A percentile compares a stretch with the other conserved stretches of the same genome.
These are phyloP conservation scores for Mentha longifolia DNA, from an alignment of 257 asterid genomes.

Conservation along the genomic window DNA sequence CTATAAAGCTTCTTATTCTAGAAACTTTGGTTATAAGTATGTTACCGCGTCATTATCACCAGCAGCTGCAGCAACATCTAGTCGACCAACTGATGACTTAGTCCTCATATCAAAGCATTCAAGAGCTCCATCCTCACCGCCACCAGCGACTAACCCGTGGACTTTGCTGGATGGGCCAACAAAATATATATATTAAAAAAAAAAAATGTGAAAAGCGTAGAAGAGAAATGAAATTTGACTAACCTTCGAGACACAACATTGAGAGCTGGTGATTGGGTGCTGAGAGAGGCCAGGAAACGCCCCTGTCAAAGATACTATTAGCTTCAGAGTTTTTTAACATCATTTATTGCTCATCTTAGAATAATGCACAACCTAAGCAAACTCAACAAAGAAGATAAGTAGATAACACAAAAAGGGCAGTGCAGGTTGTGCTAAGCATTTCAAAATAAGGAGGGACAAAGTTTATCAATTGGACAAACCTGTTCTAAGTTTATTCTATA, in stretches of 20 bases:
- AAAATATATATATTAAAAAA: constrained; percentile 11
- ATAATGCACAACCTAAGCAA: constrained; percentile 1
- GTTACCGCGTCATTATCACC: constrained; percentile 77
- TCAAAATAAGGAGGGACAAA: constrained; percentile 18
- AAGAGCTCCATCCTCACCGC: constrained; percentile 96
- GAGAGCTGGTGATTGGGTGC: constrained; percentile 85
- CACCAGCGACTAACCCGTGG: constrained; percentile 89
- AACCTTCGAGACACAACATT: constrained; percentile 95
- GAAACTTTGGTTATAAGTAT: not conserved
- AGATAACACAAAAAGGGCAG: constrained; percentile 7
- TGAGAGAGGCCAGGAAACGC: constrained; percentile 81
- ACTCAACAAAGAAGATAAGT: constrained; percentile 21
- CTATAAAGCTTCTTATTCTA: constrained; percentile 4
- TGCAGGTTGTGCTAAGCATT: not conserved
- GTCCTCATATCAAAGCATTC: constrained; percentile 94
- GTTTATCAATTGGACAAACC: constrained; percentile 51
- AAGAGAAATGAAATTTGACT: constrained; percentile 33
- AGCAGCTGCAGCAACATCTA: constrained; percentile 65
- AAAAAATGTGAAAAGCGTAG: constrained; percentile 5
- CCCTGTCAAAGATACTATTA: constrained; percentile 59
- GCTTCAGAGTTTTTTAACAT: not conserved
- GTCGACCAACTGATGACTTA: constrained; percentile 87
- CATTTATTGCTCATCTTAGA: not conserved
- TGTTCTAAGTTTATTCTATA: constrained; percentile 93
- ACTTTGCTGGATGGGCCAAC: constrained; percentile 57